Evolutionary conservation across 805 yeast species (phyloP), one percentile per base, ranked within the genome.

Genomic region (Lachancea fermentati): DNA sequence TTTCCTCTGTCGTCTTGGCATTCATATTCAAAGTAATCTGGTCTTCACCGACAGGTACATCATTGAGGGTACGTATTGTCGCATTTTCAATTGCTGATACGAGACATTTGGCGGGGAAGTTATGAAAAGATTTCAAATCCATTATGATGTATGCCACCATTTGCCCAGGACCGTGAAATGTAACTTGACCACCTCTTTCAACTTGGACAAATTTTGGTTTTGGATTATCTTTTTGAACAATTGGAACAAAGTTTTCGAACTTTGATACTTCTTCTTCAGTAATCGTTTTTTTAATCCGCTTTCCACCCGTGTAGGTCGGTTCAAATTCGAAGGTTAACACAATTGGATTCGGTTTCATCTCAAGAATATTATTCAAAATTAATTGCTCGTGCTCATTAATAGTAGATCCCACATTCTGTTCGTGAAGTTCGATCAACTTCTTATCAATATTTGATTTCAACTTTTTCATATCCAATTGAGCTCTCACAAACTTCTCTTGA

Each of bases 101-200:
- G 51, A 75, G 79, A 57, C 87, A 81, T 47, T 78, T 71, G 1
- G 83, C 77, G 0, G 80, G 69, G 34, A 84, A 63, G 36, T 72
- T 63, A 25, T 64, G 52, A 51, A 84, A 83, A 24, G 74, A 71
- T 47, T 73, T 71, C 39, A 93, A 66, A 58, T 93, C 89, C 22
- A 85, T 39, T 1, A 93, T 72, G 8, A 93, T 80, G 55, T 91
- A 93, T 4, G 86, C 78, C 2, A 89, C 96, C 29, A 87, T 57
- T 62, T 93, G 99, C 0, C 98, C 98, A 1, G 93, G 84, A 0
- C 97, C 97, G 65, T 93, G 99, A 69, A 85, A 93, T 0, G 98
- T 93, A 1, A 93, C 78, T 58, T 93, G 95, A 0, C 99, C 99
- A 12, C 99, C 99, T 46, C 99, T 69, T 39, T 78, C 78, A 0